Evolutionary conservation across 306 rosid species (phyloP), one percentile per base, ranked within the genome.

Genomic region (Casuarina cunninghamiana): DNA sequence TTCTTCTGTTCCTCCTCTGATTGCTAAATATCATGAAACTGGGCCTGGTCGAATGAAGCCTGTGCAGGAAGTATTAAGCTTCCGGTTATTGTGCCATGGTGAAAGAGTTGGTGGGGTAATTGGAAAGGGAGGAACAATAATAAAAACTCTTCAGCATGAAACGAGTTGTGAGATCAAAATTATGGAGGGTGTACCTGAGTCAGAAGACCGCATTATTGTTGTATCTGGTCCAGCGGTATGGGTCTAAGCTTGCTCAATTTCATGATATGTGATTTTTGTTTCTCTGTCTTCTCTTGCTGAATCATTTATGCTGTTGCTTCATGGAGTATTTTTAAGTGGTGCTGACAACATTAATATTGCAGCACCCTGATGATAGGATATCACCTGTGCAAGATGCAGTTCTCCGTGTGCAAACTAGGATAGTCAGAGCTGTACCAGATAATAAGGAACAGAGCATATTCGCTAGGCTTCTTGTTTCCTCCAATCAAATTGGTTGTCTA

Each of bases 311-410:
- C 63, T 78, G 19, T 54, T 83, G 77, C 60, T 53, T 70, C 63
- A 48, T 53, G 60, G 69, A 65, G 43, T 39, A 17, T 42, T 77
- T 66, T 79, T 58, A 77, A 79, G 68, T 32, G 73, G 55, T 39
- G 37, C 80, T 88, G 58, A 87, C 80, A 74, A 57, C 38, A 63
- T 83, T 77, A 44, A 78, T 79, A 55, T 84, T 84, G 88, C 97
- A 96, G 99, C 93, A 88, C 79, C 99, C 97, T 71, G 97, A 93
- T 32, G 99, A 96, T 76, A 88, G 98, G 84, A 77, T 96, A 81
- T 96, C 99, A 46, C 84, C 90, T 51, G 97, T 93, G 80, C 99
- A 96, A 93, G 99, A 96, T 81, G 99, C 97, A 43, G 90, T 91
- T 72, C 91, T 96, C 74, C 97, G 91, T 32, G 96, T 96, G 79